A percentile compares a stretch with the other conserved stretches of the same genome.
Conservation (phyloP, 805 yeast genomes). For the Saccharomycopsis lassenensis region DNA sequence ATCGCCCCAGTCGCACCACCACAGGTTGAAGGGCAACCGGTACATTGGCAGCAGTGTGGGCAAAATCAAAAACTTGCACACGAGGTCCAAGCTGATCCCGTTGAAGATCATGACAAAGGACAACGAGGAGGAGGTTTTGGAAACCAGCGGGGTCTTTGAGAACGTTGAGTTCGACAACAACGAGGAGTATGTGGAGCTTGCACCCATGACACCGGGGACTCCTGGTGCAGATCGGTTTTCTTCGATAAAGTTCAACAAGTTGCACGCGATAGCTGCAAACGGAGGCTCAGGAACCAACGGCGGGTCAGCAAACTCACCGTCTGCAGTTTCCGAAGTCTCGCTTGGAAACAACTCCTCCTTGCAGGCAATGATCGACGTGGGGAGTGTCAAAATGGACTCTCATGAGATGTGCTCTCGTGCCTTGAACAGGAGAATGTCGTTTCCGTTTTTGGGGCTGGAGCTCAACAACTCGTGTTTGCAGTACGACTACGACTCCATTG, state of each 20-base stretch:
- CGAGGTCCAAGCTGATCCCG: constrained; percentile 6
- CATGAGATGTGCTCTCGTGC: constrained; percentile 18
- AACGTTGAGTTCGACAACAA: background rate
- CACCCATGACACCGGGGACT: too few species aligned
- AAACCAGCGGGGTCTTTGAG: too few species aligned
- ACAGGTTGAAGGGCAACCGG: too few species aligned
- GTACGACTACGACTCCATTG: constrained; percentile 21
- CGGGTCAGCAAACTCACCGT: too few species aligned
- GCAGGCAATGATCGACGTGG: background rate
- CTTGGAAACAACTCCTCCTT: too few species aligned
- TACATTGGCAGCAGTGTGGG: constrained; percentile 23
- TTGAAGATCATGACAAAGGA: constrained; percentile 10
- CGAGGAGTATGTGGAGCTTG: constrained; percentile 1
- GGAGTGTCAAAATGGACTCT: background rate
- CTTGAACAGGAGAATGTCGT: constrained; percentile 30
- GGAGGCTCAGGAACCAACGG: background rate
- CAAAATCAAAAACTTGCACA: constrained; percentile 19
- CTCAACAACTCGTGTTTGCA: constrained; percentile 23
- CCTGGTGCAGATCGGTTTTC: too few species aligned
- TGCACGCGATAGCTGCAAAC: background rate
- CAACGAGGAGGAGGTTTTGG: constrained; percentile 3
- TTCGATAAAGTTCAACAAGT: too few species aligned
- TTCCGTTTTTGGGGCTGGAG: constrained; percentile 28
- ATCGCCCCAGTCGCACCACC: too few species aligned
- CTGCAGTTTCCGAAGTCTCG: too few species aligned